These are phyloP conservation scores for Thielaviopsis ethacetica DNA, from an alignment of 2,329 filamentous ascomycete genomes.

Conservation along the genomic window DNA sequence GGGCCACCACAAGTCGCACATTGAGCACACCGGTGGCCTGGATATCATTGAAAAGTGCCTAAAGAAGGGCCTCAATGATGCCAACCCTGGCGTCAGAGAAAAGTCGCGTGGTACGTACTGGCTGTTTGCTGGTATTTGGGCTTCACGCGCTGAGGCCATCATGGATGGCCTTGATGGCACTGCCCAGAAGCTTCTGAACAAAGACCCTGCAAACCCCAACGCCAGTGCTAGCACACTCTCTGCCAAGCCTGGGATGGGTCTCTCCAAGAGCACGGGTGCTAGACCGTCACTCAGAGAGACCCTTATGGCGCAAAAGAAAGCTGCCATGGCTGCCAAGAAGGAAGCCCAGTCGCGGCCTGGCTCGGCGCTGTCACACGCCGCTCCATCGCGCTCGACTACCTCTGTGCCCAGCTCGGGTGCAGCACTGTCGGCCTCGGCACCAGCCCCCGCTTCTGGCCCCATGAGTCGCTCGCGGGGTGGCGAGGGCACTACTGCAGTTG, in stretches of 20 bases:
- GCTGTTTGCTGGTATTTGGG: conserved; percentile 65
- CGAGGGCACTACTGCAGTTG: conserved; percentile 28
- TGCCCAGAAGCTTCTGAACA: conserved; percentile 64
- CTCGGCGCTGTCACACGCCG: conserved; percentile 47
- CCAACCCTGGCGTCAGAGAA: conserved; percentile 81
- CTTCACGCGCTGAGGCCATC: conserved; percentile 58
- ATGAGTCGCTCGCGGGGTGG: conserved; percentile 11
- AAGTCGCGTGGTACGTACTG: conserved; percentile 76
- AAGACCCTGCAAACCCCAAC: conserved; percentile 69
- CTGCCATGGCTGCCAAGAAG: conserved; percentile 29
- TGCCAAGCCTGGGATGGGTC: conserved; percentile 39
- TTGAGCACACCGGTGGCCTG: conserved; percentile 72
- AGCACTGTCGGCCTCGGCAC: conserved; percentile 13
- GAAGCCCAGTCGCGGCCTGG: conserved; percentile 41
- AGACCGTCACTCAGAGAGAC: conserved; percentile 63
- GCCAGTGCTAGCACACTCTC: conserved; percentile 31
- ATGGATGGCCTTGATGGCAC: conserved; percentile 64
- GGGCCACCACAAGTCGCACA: conserved; percentile 56
- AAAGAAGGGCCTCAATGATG: conserved; percentile 73
- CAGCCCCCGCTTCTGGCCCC: conserved; percentile 17
- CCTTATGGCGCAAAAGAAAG: conserved; percentile 68
- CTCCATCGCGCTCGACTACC: conserved; percentile 28
- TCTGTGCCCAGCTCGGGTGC: conserved; percentile 20
- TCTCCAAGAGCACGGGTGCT: conserved; percentile 45
- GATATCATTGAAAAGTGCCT: conserved; percentile 78